These are phyloP conservation scores for Globisporangium cylindrosporum DNA, from an alignment of 352 stramenopile genomes.

Conservation along the genomic window DNA sequence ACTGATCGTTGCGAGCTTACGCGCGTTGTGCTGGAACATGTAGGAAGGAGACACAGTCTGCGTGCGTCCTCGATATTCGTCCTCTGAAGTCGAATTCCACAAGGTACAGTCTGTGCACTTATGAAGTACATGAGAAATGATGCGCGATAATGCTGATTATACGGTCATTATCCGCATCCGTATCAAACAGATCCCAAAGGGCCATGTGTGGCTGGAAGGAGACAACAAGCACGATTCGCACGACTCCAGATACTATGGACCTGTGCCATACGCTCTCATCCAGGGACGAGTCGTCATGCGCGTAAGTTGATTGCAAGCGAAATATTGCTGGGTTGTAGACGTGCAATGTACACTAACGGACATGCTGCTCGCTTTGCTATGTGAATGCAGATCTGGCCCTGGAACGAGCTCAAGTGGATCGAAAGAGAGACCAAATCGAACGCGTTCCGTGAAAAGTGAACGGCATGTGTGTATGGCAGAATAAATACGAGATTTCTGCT, in stretches of 20 bases:
- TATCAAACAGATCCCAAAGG: constrained; percentile 70
- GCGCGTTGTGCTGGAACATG: not conserved
- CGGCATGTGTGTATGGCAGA: not conserved
- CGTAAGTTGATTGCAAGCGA: constrained; percentile 44
- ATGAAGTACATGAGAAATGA: not conserved
- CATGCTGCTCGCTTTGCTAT: not conserved
- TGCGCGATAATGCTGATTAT: not conserved
- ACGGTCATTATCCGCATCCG: constrained; percentile 5
- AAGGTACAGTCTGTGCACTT: constrained; percentile 29
- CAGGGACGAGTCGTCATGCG: constrained; percentile 87
- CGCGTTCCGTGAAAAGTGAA: constrained; percentile 55
- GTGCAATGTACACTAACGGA: not conserved
- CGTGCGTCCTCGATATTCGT: constrained; percentile 65
- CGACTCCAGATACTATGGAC: constrained; percentile 95
- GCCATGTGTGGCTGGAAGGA: constrained; percentile 96
- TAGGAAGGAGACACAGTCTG: constrained; percentile 80
- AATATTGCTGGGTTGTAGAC: not conserved
- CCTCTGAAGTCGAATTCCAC: constrained; percentile 72
- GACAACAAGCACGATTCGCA: constrained; percentile 96
- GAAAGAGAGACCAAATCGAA: constrained; percentile 52
- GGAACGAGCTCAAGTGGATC: constrained; percentile 63
- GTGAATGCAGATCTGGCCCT: constrained; percentile 67
- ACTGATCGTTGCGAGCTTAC: not conserved
- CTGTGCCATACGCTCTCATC: constrained; percentile 90
- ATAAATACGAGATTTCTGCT: not conserved